Conservation (phyloP, 2,329 filamentous ascomycete genomes). For the Aureobasidium melanogenum region DNA sequence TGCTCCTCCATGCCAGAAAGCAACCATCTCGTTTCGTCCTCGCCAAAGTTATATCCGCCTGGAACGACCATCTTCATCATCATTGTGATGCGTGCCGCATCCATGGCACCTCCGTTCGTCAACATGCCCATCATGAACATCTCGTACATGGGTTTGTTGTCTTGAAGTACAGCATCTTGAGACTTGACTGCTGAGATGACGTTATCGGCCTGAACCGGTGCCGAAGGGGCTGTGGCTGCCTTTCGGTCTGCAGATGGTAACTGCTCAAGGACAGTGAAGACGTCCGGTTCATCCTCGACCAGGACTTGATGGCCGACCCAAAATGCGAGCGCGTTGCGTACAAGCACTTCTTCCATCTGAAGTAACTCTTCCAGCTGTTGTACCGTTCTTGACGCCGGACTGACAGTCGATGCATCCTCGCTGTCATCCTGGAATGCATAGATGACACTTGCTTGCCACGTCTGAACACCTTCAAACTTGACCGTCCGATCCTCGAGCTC, state of each 20-base stretch:
- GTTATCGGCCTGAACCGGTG: slow-evolving; percentile 30
- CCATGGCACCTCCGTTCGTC: slow-evolving; percentile 83
- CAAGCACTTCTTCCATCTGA: slow-evolving; percentile 65
- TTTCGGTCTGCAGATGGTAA: slow-evolving; percentile 32
- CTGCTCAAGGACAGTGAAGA: slow-evolving; percentile 61
- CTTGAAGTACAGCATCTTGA: slow-evolving; percentile 52
- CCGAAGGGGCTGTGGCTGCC: slow-evolving; percentile 19
- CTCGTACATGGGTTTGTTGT: slow-evolving; percentile 70
- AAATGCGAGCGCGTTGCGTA: slow-evolving; percentile 58
- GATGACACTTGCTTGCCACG: slow-evolving; percentile 82
- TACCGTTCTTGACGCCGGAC: slow-evolving; percentile 28
- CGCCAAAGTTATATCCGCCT: slow-evolving; percentile 80
- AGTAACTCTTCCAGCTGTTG: slow-evolving; percentile 44
- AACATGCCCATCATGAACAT: slow-evolving; percentile 93
- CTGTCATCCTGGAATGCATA: slow-evolving; percentile 60
- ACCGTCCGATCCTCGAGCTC: slow-evolving; percentile 74
- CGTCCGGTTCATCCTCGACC: slow-evolving; percentile 42
- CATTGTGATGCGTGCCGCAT: slow-evolving; percentile 71
- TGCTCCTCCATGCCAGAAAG: slow-evolving; percentile 67
- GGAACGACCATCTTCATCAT: slow-evolving; percentile 91
- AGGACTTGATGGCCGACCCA: slow-evolving; percentile 65
- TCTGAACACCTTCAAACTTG: slow-evolving; percentile 59
- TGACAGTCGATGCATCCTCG: slow-evolving; percentile 10
- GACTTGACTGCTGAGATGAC: slow-evolving; percentile 41
- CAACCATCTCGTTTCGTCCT: slow-evolving; percentile 78